Percentiles rank a stretch among this genome's conserved stretches.
Conservation (phyloP, 2,329 filamentous ascomycete species). For the Alternaria gaisen region DNA sequence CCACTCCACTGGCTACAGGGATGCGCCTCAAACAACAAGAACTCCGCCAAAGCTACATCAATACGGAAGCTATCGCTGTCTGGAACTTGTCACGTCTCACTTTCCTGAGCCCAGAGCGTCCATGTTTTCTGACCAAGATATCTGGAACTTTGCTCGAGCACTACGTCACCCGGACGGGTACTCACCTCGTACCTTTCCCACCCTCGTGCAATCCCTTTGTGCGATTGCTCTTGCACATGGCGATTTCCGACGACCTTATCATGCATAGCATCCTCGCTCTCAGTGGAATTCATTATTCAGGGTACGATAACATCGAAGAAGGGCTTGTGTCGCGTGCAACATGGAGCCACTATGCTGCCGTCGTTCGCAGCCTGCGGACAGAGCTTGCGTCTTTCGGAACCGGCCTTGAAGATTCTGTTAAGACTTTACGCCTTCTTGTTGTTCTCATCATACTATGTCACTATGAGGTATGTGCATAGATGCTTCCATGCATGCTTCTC, state of each 20-base stretch:
- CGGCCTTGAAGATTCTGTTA: too few relatives aligned
- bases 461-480: too few relatives aligned
- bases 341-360: background rate
- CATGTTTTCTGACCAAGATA: background rate
- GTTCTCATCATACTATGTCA: too few relatives aligned
- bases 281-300: background rate
- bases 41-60: too few relatives aligned
- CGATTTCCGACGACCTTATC: background rate
- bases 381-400: background rate
- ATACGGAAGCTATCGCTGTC: too few relatives aligned
- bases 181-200: background rate
- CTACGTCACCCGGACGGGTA: too few relatives aligned
- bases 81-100: too few relatives aligned
- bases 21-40: too few relatives aligned
- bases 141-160: too few relatives aligned
- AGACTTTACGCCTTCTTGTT: too few relatives aligned
- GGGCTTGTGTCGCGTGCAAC: background rate
- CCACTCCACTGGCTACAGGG: rapidly evolving
- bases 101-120: too few relatives aligned
- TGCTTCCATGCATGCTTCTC: too few relatives aligned
- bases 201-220: background rate
- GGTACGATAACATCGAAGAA: background rate
- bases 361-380: background rate
- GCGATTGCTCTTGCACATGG: background rate
- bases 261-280: background rate